A percentile compares a stretch with the other conserved stretches of the same genome.
Evolutionary conservation across 208 protist species (phyloP).

Genomic region (Wallacemonas sp.): DNA sequence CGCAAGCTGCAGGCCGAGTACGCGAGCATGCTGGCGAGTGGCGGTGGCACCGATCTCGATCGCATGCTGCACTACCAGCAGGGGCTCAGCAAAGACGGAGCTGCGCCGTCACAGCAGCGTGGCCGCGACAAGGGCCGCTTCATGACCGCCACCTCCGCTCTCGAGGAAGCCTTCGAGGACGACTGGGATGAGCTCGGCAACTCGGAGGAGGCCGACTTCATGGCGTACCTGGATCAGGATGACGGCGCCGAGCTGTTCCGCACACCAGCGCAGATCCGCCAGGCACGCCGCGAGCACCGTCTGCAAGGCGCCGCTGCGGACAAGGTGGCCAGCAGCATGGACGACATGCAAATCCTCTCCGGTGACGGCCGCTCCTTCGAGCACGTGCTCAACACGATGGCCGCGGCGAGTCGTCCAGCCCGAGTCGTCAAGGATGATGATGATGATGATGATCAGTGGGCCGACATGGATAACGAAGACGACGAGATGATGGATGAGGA

Average conservation of each 20-base stretch:
- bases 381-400: constrained; percentile 3
- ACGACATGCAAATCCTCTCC: constrained; percentile 39
- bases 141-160: not conserved
- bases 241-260: constrained; percentile 56
- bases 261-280: constrained; percentile 46
- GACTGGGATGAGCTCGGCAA: constrained; percentile 45
- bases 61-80: constrained; percentile 28
- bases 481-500: constrained; percentile 20
- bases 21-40: constrained; percentile 18
- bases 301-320: not conserved
- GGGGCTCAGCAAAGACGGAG: not conserved
- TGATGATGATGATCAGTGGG: constrained; percentile 25
- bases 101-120: too few relatives aligned
- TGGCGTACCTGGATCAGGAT: constrained; percentile 79
- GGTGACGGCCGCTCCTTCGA: constrained; percentile 28
- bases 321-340: constrained; percentile 16
- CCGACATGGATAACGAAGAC: constrained; percentile 16
- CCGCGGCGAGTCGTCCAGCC: not conserved
- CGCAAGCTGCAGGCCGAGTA: constrained; percentile 21
- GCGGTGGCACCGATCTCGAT: constrained; percentile 22
- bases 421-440: constrained; percentile 17
- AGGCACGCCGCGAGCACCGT: constrained; percentile 21
- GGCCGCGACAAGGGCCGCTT: not conserved
- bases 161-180: constrained; percentile 36
- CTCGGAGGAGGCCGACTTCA: constrained; percentile 62